Base-by-base conservation (phyloP, 2,329 filamentous ascomycete species). In the Phaeosphaeria sp. region DNA sequence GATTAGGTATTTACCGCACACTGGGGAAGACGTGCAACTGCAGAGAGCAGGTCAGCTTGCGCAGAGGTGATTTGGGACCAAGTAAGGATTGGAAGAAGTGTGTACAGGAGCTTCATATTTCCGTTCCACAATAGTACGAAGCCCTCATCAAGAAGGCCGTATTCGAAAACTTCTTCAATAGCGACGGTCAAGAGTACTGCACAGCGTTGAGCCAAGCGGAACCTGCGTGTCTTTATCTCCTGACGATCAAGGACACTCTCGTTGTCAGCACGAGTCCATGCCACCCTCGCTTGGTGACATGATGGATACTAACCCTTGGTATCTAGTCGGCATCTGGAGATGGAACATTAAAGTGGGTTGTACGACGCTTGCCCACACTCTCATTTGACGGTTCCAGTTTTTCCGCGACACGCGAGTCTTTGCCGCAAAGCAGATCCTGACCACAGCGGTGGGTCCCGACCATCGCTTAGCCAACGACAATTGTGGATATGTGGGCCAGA, bases 1-100 rank as follows among this genome's bases (percentile, higher is more conserved):
- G 9, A 13, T 15, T 15, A 6, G 17, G 13, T 25, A 41, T 49
- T 36, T 59, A 59, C 57, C 53, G 54, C 57, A 21, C 57, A 59
- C 20, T 20, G 55, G 2, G 57, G 54, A 50, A 59, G 53, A 7
- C 39, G 11, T 23, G 20, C 39, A 30, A 43, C 33, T 21, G 30
- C 48, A 15, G 43, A 23, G 10, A 23, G 25, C 42, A 42, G 22
- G 13, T 21, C 23, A 50, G 33, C 42, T 42, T 56, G 54, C 22
- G 54, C 48, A 15, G 49, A 30, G 21, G 48, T 43, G 17, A 47
- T 22, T 21, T 49, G 39, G 15, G 42, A 15, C 42, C 42, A 52
- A 3, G 46, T 41, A 21, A 55, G 27, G 22, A 56, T 20, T 21
- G 54, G 33, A 17, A 56, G 42, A 3, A 52, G 41, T 13, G 52